Conservation (phyloP, 192 early-diverging fungal species). For the Backusella australiensis region DNA sequence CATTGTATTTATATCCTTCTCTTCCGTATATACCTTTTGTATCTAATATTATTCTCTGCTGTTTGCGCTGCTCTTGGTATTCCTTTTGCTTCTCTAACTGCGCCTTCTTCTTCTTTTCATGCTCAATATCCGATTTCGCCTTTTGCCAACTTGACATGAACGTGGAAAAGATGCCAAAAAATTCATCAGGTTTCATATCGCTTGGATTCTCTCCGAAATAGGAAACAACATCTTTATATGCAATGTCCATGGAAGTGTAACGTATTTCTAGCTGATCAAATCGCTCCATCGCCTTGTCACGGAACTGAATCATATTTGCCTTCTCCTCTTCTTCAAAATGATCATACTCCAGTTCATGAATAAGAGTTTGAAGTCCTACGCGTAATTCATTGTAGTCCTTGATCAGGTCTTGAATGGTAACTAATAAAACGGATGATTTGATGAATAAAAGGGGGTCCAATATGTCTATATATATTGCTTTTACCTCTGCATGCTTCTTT, state of each 20-base stretch:
- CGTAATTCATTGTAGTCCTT: slow-evolving; percentile 50
- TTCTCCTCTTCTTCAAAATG: slow-evolving; percentile 40
- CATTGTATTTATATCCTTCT: not conserved
- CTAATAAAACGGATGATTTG: slow-evolving; percentile 17
- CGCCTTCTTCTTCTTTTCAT: slow-evolving; percentile 33
- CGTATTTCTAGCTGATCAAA: slow-evolving; percentile 58
- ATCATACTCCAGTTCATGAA: slow-evolving; percentile 42
- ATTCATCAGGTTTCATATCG: slow-evolving; percentile 76
- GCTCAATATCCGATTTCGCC: slow-evolving; percentile 47
- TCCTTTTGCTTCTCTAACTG: slow-evolving; percentile 37
- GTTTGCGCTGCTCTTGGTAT: slow-evolving; percentile 29
- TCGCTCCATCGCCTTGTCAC: slow-evolving; percentile 55
- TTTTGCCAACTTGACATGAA: slow-evolving; percentile 69
- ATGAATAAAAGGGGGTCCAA: not conserved
- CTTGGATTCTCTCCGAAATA: slow-evolving; percentile 74
- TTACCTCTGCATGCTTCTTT: slow-evolving; percentile 70
- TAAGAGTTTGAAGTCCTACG: slow-evolving; percentile 43
- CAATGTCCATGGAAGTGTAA: slow-evolving; percentile 65
- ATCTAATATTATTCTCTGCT: not conserved
- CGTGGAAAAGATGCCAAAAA: slow-evolving; percentile 85
- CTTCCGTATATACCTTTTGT: slow-evolving; percentile 5
- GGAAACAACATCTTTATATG: slow-evolving; percentile 66
- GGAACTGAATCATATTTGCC: slow-evolving; percentile 63
- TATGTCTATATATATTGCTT: not conserved
- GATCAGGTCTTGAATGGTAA: slow-evolving; percentile 49